Conservation (phyloP, 2,329 filamentous ascomycete genomes). For the Neofusicoccum sp. region DNA sequence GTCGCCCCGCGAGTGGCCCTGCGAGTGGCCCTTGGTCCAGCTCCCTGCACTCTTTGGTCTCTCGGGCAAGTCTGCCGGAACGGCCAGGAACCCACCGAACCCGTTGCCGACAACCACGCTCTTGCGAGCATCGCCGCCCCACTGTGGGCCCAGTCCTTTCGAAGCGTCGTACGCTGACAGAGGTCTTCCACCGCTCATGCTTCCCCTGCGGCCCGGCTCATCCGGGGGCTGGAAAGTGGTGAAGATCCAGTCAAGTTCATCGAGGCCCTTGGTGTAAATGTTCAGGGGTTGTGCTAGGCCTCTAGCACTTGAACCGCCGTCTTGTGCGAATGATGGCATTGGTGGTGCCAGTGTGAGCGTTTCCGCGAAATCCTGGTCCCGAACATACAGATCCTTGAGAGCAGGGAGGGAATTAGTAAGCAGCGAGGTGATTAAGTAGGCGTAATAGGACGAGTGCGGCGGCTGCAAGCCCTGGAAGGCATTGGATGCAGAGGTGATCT, state of each 20-base stretch:
- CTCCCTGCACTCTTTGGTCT: conserved; percentile 36
- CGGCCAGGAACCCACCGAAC: conserved; percentile 63
- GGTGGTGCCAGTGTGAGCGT: conserved; percentile 72
- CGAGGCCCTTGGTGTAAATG: conserved; percentile 65
- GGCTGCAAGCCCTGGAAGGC: conserved; percentile 57
- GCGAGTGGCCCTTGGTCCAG: conserved; percentile 2
- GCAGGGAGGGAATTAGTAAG: conserved; percentile 71
- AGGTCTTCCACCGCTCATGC: conserved; percentile 41
- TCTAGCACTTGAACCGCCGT: conserved; percentile 25
- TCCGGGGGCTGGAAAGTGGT: conserved; percentile 56
- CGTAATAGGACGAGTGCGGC: conserved; percentile 67
- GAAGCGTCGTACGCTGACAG: conserved; percentile 46
- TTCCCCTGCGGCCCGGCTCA: conserved; percentile 42
- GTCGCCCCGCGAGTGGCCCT: neutral
- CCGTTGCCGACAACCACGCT: conserved; percentile 66
- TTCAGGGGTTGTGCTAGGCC: conserved; percentile 52
- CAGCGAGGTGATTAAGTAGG: conserved; percentile 80
- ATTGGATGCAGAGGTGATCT: conserved; percentile 66
- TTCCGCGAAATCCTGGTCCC: conserved; percentile 80
- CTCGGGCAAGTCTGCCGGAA: conserved; percentile 47
- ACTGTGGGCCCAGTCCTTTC: conserved; percentile 52
- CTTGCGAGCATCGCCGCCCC: conserved; percentile 59
- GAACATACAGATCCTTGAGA: conserved; percentile 77
- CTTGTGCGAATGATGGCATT: conserved; percentile 49
- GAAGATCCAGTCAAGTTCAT: conserved; percentile 68